A percentile compares a stretch with the other conserved stretches of the same genome.
phyloP scores from a whole-genome alignment of 176 grass and related monocot genomes.

The Secale cereale region DNA sequence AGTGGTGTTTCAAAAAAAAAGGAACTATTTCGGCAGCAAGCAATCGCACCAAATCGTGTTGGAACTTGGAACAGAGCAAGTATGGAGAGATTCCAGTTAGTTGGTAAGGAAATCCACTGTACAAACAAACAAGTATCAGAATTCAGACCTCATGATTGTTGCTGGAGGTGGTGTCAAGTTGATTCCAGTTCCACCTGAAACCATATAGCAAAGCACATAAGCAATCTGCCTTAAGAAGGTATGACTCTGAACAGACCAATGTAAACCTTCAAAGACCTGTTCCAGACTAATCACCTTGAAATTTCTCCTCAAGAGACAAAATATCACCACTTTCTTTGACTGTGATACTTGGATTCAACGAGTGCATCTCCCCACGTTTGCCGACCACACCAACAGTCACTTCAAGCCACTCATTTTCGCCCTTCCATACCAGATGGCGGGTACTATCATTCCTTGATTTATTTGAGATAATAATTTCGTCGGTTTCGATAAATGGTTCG shows the following conservation, averaged over 20 bases:
- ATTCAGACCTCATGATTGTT: constrained; percentile 85
- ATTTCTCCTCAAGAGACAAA: constrained; percentile 96
- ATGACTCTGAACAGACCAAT: not conserved
- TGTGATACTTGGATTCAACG: constrained; percentile 87
- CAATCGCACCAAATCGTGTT: not conserved
- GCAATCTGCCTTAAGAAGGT: not conserved
- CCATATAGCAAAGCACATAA: not conserved
- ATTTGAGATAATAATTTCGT: constrained; percentile 79
- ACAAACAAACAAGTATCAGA: constrained; percentile 1
- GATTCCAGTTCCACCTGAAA: constrained; percentile 87
- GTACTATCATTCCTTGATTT: constrained; percentile 42
- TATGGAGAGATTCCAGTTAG: not conserved
- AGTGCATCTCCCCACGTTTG: constrained; percentile 74
- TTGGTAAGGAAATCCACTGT: not conserved
- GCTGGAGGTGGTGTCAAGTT: constrained; percentile 93
- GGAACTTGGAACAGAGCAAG: not conserved
- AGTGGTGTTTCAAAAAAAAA: not conserved
- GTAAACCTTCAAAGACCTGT: not conserved
- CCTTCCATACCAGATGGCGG: constrained; percentile 63
- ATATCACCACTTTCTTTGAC: constrained; percentile 95
- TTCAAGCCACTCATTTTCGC: constrained; percentile 80
- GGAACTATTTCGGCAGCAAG: not conserved
- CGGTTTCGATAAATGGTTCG: constrained; percentile 91
- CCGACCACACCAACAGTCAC: constrained; percentile 83
- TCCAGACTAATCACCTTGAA: constrained; percentile 56